phyloP scores from a whole-genome alignment of 176 grass and related monocot species.

The Tillandsia fasciculata region DNA sequence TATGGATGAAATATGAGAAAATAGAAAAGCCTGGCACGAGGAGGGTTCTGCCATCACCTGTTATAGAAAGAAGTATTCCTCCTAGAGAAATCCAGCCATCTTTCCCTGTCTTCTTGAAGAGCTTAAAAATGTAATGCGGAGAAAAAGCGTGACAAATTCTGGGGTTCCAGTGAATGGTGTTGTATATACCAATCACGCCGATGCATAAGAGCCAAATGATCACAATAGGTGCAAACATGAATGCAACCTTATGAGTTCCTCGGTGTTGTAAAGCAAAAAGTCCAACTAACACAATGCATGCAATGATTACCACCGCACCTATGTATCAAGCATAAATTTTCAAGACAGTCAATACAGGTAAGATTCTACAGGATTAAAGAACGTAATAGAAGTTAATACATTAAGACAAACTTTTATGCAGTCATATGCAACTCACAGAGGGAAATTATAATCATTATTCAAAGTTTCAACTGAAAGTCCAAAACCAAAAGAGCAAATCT shows the following conservation, averaged over 20 bases:
- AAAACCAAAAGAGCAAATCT: too few species aligned
- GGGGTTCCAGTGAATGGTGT: constrained; percentile 75
- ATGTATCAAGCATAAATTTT: constrained; percentile 18
- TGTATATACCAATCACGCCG: constrained; percentile 73
- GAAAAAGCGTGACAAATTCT: constrained; percentile 74
- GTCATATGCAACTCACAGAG: neutral
- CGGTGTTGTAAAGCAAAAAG: constrained; percentile 92
- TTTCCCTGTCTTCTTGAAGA: constrained; percentile 67
- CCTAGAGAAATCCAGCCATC: constrained; percentile 97
- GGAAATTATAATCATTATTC: too few species aligned
- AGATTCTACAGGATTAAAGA: neutral
- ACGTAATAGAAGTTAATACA: too few species aligned
- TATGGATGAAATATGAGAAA: constrained; percentile 1
- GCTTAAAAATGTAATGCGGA: constrained; percentile 69
- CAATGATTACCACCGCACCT: constrained; percentile 83
- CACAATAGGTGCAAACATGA: constrained; percentile 82
- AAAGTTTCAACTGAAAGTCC: too few species aligned
- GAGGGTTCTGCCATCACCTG: constrained; percentile 38
- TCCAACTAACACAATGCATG: constrained; percentile 86
- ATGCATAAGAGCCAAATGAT: constrained; percentile 75
- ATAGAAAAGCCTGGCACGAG: neutral
- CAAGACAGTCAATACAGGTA: neutral
- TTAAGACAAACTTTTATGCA: neutral
- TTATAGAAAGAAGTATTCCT: constrained; percentile 88
- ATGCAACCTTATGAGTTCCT: constrained; percentile 89